phyloP scores from a whole-genome alignment of 371 early-diverging fungal genomes.

The Zychaea mexicana region DNA sequence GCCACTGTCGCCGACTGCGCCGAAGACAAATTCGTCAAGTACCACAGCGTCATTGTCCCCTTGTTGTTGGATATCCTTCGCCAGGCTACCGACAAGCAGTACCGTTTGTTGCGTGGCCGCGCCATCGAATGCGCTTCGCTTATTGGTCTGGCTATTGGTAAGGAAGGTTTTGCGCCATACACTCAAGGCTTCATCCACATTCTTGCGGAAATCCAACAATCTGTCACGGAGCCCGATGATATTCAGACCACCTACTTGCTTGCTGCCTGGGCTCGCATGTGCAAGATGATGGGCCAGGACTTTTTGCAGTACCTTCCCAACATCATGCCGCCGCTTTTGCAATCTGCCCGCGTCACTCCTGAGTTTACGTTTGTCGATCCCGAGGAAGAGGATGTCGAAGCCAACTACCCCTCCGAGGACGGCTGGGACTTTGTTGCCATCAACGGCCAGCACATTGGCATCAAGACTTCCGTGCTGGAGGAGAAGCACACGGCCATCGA shows the following conservation, averaged over 20 bases:
- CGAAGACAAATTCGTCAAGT: slow-evolving; percentile 85
- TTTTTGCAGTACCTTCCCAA: slow-evolving; percentile 91
- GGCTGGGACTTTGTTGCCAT: slow-evolving; percentile 94
- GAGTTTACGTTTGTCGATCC: slow-evolving; percentile 89
- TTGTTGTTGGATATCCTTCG: slow-evolving; percentile 83
- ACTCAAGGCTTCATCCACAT: slow-evolving; percentile 78
- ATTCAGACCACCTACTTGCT: slow-evolving; percentile 90
- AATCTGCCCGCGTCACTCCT: slow-evolving; percentile 85
- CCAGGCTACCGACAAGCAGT: slow-evolving; percentile 82
- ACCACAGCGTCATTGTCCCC: slow-evolving; percentile 94
- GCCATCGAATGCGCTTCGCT: slow-evolving; percentile 94
- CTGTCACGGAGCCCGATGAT: slow-evolving; percentile 87
- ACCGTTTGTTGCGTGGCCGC: slow-evolving; percentile 90
- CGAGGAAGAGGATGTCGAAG: slow-evolving; percentile 83
- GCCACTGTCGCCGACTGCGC: slow-evolving; percentile 97
- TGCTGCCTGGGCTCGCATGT: slow-evolving; percentile 95
- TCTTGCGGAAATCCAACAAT: slow-evolving; percentile 78
- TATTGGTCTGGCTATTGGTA: slow-evolving; percentile 92
- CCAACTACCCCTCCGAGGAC: slow-evolving; percentile 88
- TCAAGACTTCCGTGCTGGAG: slow-evolving; percentile 93
- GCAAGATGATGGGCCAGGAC: slow-evolving; percentile 91
- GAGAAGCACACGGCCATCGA: slow-evolving; percentile 97
- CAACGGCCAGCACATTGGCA: slow-evolving; percentile 91
- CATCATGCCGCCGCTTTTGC: slow-evolving; percentile 93
- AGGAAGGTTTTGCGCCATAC: slow-evolving; percentile 82